Evolutionary conservation across 768 basidiomycete species (phyloP).

Genomic region (Trametes maxima): DNA sequence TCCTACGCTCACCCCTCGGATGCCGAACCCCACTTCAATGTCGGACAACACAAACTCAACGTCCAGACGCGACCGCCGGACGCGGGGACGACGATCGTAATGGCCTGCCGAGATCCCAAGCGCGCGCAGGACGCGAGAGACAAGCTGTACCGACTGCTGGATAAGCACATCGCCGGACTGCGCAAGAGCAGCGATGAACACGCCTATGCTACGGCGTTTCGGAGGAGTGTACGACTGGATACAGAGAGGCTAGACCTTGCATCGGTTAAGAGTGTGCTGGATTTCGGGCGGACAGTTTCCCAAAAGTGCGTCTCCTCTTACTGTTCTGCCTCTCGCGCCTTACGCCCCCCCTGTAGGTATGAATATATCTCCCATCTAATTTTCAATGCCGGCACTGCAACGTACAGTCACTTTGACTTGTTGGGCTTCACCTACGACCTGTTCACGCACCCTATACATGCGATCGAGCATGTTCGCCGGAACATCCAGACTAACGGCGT

Average conservation of each 20-base stretch:
- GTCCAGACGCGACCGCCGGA: conserved; percentile 33
- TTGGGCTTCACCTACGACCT: conserved; percentile 48
- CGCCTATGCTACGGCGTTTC: conserved; percentile 59
- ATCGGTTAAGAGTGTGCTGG: conserved; percentile 57
- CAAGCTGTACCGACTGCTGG: conserved; percentile 56
- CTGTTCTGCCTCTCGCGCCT: not conserved
- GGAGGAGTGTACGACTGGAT: conserved; percentile 59
- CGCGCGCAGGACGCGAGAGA: conserved; percentile 63
- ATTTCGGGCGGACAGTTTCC: conserved; percentile 57
- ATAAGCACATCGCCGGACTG: conserved; percentile 50
- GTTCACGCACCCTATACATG: conserved; percentile 43
- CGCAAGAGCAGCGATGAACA: conserved; percentile 42
- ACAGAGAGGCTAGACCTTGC: conserved; percentile 68
- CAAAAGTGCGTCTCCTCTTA: conserved; percentile 44
- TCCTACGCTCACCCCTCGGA: conserved; percentile 54
- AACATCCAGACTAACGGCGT: conserved; percentile 62
- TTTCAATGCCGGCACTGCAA: conserved; percentile 76
- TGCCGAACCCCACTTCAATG: conserved; percentile 47
- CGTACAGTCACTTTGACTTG: conserved; percentile 60
- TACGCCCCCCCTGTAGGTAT: conserved; percentile 48
- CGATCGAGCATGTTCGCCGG: conserved; percentile 57
- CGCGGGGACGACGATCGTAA: conserved; percentile 68
- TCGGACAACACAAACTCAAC: conserved; percentile 22
- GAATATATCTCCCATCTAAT: conserved; percentile 81
- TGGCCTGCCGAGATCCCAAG: conserved; percentile 74